These are phyloP conservation scores for Lentinula aciculospora DNA, from an alignment of 768 basidiomycete genomes.

Conservation along the genomic window DNA sequence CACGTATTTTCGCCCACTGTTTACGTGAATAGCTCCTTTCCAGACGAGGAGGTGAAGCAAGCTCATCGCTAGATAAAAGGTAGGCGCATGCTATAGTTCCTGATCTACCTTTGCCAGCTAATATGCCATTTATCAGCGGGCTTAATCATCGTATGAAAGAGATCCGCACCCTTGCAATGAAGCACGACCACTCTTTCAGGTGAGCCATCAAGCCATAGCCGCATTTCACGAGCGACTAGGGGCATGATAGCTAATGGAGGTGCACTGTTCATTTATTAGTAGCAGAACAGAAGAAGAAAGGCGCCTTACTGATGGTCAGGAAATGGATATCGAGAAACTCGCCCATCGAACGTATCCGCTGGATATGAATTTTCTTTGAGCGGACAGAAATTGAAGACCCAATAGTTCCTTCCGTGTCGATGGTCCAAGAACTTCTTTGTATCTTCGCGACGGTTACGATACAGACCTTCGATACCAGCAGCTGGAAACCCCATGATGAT, in stretches of 20 bases:
- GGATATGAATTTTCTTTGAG: constrained; percentile 77
- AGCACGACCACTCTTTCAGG: constrained; percentile 69
- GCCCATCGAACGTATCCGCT: constrained; percentile 57
- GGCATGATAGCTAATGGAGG: constrained; percentile 75
- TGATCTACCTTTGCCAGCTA: constrained; percentile 80
- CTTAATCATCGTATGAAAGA: constrained; percentile 1
- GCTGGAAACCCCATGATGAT: constrained; percentile 87
- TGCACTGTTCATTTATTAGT: constrained; percentile 34
- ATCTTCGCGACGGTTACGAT: constrained; percentile 75
- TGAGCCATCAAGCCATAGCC: constrained; percentile 62
- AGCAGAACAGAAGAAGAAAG: background rate
- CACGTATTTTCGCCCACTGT: constrained; percentile 41
- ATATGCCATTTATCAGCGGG: background rate
- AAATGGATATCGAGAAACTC: constrained; percentile 82
- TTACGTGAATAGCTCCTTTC: constrained; percentile 40
- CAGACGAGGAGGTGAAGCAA: constrained; percentile 41
- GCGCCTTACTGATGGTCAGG: constrained; percentile 79
- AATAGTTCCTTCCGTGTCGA: constrained; percentile 71
- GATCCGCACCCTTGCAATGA: constrained; percentile 72
- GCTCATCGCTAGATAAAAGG: constrained; percentile 53
- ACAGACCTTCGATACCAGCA: constrained; percentile 68
- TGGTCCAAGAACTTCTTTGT: constrained; percentile 70
- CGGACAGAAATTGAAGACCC: constrained; percentile 90
- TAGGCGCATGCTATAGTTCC: constrained; percentile 85
- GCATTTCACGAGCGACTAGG: constrained; percentile 69